Base-by-base conservation (phyloP, 2,329 filamentous ascomycete genomes). In the Claviceps sp. region DNA sequence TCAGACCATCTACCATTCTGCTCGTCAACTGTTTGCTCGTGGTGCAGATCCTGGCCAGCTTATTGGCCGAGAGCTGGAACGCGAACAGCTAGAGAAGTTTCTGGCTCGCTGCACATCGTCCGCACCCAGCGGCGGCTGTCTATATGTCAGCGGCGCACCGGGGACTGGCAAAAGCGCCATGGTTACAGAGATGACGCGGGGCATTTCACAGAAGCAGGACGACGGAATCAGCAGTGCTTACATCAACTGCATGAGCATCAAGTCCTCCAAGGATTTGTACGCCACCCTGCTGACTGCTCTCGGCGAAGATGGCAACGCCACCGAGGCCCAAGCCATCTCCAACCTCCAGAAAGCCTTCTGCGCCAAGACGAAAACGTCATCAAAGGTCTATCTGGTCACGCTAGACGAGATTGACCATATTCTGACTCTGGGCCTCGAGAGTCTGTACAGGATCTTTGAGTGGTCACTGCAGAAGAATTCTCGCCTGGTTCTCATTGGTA, bases 211-310 rank as follows among this genome's bases (percentile, higher is more conserved):
- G 4, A 70, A 43, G 20, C 42, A 24, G 5, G 20, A 72, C 37
- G 70, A 75, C 16, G 66, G 72, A 4, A 72, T 93, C 50, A 82
- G 80, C 60, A 82, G 84, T 50, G 82, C 83, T 2, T 91, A 90
- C 62, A 78, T 98, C 74, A 98, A 98, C 66, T 98, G 93, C 69
- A 96, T 96, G 83, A 95, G 90, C 68, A 83, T 96, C 68, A 94
- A 93, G 62, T 88, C 82, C 37, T 87, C 89, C 2, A 83, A 82
- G 58, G 90, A 96, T 63, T 76, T 98, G 22, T 95, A 94, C 67
- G 77, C 78, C 56, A 90, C 84, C 20, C 72, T 98, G 18, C 70
- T 91, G 13, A 82, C 87, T 51, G 79, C 91, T 43, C 72, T 84
- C 52, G 76, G 76, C 13, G 74, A 82, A 52, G 74, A 77, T 37